These are phyloP conservation scores for Gossypioides kirkii DNA, from an alignment of 345 rosid genomes.

Conservation along the genomic window DNA sequence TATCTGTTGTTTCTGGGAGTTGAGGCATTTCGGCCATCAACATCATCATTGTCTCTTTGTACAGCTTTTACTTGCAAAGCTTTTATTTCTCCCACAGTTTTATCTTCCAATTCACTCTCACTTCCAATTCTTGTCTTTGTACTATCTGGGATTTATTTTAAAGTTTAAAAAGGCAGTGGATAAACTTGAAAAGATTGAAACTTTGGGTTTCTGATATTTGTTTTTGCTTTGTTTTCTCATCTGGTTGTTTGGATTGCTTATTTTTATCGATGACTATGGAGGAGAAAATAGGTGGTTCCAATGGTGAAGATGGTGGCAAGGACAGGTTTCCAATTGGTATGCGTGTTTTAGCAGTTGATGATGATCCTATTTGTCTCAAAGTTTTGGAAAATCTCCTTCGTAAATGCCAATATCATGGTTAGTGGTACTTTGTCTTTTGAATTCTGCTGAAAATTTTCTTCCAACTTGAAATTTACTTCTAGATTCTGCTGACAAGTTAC, in stretches of 20 bases:
- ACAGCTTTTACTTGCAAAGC: slow-evolving; percentile 18
- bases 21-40: slow-evolving; percentile 10
- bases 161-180: neutral
- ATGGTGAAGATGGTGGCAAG: slow-evolving; percentile 23
- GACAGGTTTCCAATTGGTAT: slow-evolving; percentile 49
- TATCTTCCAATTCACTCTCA: slow-evolving; percentile 9
- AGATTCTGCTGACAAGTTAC: neutral
- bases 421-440: neutral
- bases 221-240: slow-evolving; percentile 13
- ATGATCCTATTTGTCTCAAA: slow-evolving; percentile 59
- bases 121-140: slow-evolving; percentile 1
- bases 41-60: neutral
- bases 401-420: slow-evolving; percentile 67
- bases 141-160: slow-evolving; percentile 22
- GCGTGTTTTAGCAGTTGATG: slow-evolving; percentile 72
- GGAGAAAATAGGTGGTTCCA: slow-evolving; percentile 21
- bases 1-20: slow-evolving; percentile 22
- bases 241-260: slow-evolving; percentile 15
- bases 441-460: neutral
- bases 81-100: slow-evolving; percentile 6
- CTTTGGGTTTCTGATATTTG: slow-evolving; percentile 15
- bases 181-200: neutral
- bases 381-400: slow-evolving; percentile 48
- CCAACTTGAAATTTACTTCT: neutral
- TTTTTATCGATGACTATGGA: slow-evolving; percentile 34